A percentile compares a stretch with the other conserved stretches of the same genome.
Conservation (phyloP, 176 grass and related monocot species). For the Dactylis glomerata region DNA sequence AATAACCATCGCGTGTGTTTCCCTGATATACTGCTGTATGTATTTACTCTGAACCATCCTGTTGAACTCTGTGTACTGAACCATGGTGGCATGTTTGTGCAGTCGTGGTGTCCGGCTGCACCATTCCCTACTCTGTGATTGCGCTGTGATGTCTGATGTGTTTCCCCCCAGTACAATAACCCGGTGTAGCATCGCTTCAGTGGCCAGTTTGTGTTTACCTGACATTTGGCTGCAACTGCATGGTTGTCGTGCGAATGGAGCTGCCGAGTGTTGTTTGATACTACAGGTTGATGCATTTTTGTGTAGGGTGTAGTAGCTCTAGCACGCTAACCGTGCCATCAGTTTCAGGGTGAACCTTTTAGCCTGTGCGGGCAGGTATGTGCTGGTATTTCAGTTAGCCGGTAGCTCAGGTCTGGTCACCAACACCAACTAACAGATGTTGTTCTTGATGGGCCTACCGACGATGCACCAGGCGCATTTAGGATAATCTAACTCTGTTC, state of each 20-base stretch:
- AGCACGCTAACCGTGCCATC: neutral
- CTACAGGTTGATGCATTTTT: neutral
- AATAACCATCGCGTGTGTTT: neutral
- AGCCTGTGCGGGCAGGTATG: neutral
- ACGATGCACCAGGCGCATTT: neutral
- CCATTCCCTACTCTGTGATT: neutral
- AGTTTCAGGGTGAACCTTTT: too few species aligned
- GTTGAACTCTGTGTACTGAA: neutral
- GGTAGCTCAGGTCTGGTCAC: neutral
- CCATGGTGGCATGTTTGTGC: neutral
- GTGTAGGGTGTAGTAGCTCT: too few species aligned
- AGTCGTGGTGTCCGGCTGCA: neutral
- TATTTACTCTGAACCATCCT: neutral
- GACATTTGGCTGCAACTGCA: neutral
- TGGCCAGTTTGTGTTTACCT: neutral
- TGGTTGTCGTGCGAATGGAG: neutral
- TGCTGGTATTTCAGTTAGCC: neutral
- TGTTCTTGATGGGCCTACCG: neutral
- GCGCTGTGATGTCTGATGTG: neutral
- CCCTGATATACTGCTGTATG: neutral
- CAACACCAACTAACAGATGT: neutral
- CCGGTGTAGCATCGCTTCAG: neutral
- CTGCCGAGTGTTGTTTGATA: neutral
- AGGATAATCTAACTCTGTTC: neutral
- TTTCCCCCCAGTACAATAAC: neutral